Evolutionary conservation across 768 basidiomycete genomes (phyloP), one percentile per base, ranked within the genome.

Genomic region (Infundibulicybe gibba): DNA sequence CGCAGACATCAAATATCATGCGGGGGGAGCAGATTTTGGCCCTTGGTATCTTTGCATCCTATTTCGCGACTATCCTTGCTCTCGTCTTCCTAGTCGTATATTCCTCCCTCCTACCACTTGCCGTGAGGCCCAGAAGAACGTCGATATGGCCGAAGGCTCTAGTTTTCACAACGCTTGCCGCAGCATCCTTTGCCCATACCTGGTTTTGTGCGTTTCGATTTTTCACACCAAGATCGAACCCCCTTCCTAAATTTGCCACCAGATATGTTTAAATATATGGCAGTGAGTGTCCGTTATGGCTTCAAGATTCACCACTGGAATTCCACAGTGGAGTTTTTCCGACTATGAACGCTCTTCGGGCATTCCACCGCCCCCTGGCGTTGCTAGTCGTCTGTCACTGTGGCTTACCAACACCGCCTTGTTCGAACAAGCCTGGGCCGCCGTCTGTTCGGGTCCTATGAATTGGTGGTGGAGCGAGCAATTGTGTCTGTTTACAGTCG

Each of bases 381-480:
- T 58, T 5, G 17, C 67, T 6, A 43, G 56, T 9, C 67, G 75
- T n/a, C 41, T 83, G 16, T 67, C 75, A 3, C 58, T 60, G 8
- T 85, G 84, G 84, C 70, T 85, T 1, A 43, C 63, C 14, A 47
- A 76, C 16, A 83, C 83, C 0, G 65, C 66, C 0, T 66, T 85
- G 0, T 86, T 87, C 52, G 76, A 83, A 56, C 74, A 85, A 61
- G 82, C 83, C 8, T 74, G 73, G 73, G 59, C 60, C 11, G 51
- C 61, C 32, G 72, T 72, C 6, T 79, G 74, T 55, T 66, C 59
- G 16, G 69, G 71, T 25, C 62, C 68, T 0, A 48, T 71, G 38
- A 78, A 76, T 41, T 86, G 83, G 83, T 86, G 83, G 84, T 84
- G 83, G 80, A 79, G 77, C 51, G 76, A 83, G 58, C 80, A 83